Conservation (phyloP, 2,329 filamentous ascomycete genomes). For the Fusarium austroafricanum region DNA sequence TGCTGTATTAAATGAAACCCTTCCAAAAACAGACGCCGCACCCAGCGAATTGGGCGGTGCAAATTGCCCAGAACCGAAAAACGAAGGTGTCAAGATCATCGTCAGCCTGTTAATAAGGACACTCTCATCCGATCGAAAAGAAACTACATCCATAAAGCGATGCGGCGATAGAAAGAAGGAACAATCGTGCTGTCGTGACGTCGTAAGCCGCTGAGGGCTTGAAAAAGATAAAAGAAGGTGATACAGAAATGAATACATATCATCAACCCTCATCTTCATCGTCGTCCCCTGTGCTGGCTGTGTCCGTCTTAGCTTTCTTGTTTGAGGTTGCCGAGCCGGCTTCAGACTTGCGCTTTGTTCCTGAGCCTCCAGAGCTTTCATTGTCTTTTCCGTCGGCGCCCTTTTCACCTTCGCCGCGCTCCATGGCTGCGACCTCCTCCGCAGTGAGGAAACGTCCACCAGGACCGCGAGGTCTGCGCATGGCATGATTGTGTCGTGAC, state of each 20-base stretch:
- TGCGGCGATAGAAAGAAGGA: constrained; percentile 36
- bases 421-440: constrained; percentile 92
- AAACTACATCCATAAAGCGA: constrained; percentile 13
- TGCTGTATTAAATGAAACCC: constrained; percentile 51
- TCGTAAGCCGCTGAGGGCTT: constrained; percentile 51
- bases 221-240: constrained; percentile 45
- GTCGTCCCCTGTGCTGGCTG: constrained; percentile 52
- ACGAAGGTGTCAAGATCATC: constrained; percentile 29
- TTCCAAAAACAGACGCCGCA: constrained; percentile 17
- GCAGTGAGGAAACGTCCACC: constrained; percentile 96
- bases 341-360: constrained; percentile 72
- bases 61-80: constrained; percentile 22
- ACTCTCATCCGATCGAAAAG: constrained; percentile 19
- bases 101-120: constrained; percentile 26
- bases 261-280: constrained; percentile 59
- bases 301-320: constrained; percentile 69
- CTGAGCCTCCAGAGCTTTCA: constrained; percentile 49
- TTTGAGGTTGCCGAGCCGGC: constrained; percentile 59
- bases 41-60: background rate
- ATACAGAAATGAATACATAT: constrained; percentile 17
- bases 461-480: constrained; percentile 92
- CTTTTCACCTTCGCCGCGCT: constrained; percentile 71
- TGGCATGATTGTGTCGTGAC: constrained; percentile 96
- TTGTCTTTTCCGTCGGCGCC: constrained; percentile 52
- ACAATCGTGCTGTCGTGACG: constrained; percentile 51